Base-by-base conservation (phyloP, 2,329 filamentous ascomycete genomes). In the Dothidotthia symphoricarpi region DNA sequence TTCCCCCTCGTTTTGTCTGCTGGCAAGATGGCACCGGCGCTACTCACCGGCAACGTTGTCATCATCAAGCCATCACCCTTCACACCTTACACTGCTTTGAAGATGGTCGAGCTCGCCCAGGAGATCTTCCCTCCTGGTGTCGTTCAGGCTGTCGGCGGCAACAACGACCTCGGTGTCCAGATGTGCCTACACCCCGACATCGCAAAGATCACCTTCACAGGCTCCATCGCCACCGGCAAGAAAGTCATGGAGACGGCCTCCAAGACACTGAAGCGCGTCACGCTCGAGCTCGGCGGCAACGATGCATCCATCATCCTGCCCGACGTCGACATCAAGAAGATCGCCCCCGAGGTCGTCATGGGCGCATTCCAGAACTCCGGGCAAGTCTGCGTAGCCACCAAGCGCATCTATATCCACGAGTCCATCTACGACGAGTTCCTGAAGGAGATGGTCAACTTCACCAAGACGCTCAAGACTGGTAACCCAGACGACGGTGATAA, bases 151-250 rank as follows among this genome's bases (percentile, higher is more conserved):
- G 61, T 85, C 2, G 76, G 76, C 34, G 81, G 81, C 6, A 78
- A 78, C 34, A 80, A 83, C 48, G 68, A 71, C 28, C 73, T 85
- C 5, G 81, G 81, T 3, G 77, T 76, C 0, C 72, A 71, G 71
- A 59, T 84, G 34, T 81, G 78, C 0, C 61, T 57, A n/a, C 80
- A 84, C 51, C 77, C 78, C 0, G 76, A 71, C 14, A 74, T 83
- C 38, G 71, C 75, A 39, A 84, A 82, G 69, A 76, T 85, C 56
- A 74, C 70, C 48, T 85, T 85, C 63, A 84, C 81, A 0, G 80
- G 81, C 3, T 81, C 77, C 9, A 77, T 71, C 6, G 68, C 70
- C 0, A 82, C 77, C 0, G 81, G 81, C 8, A 82, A 82, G 68
- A 74, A 74, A 59, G 75, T 84, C 36, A 75, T 81, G 71, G 72